Base-by-base conservation (phyloP, 2,329 filamentous ascomycete genomes). In the Metarhizium guizhouense region DNA sequence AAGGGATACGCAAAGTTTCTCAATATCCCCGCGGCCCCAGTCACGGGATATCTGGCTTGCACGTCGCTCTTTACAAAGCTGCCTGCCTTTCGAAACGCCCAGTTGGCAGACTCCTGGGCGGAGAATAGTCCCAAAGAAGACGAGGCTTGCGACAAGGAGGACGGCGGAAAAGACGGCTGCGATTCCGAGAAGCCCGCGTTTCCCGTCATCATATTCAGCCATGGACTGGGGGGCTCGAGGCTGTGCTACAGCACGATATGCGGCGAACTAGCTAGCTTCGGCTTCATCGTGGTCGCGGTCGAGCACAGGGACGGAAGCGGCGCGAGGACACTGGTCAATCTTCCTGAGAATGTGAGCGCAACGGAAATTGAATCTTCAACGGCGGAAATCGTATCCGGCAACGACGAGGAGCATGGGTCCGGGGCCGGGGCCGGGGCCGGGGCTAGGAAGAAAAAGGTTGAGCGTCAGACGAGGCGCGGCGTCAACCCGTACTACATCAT, bases 291-390 rank as follows among this genome's bases (percentile, higher is more conserved):
- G 0, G 77, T 83, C 38, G 82, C 83, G 0, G 63, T 87, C 29
- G 84, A 88, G 67, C 84, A 87, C 65, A 70, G 84, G 32, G 84
- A 87, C 64, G 84, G 84, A 1, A 83, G 79, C 55, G 82, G 81
- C 3, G 81, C 84, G 4, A 71, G 83, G 51, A 82, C 80, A 0
- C 81, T 79, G 57, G 75, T 87, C 56, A 86, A 85, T 61, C 74
- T 84, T 49, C 72, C 74, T 0, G 70, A 71, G 51, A 62, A 71
- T 20, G 70, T 67, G 3, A 68, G 70, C 36, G 65, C 71, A 1
- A 65, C 64, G 6, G 63, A 68, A 5, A 64, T 65, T 8, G 63
- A 65, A 25, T 63, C 64, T 1, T 67, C 60, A 20, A 67, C 67
- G 1, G 63, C 65, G 6, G 62, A 63, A 30, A 51, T 66, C 7